Evolutionary conservation across 78 protist genomes (phyloP), one percentile per base, ranked within the genome.

Genomic region (Dictyostelium firmibasis): DNA sequence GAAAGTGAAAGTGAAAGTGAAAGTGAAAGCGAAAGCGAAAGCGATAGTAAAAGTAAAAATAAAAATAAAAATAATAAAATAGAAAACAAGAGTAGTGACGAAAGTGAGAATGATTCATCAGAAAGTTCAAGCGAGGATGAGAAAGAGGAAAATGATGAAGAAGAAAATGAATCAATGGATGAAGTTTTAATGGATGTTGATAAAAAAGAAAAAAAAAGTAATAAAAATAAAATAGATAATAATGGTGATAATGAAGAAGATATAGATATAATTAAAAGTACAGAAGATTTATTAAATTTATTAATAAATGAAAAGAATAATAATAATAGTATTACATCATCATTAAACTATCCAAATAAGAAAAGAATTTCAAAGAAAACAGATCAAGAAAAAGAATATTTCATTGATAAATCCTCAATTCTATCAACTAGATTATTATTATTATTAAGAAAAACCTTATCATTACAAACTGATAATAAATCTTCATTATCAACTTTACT

Each of bases 401-500:
- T 89, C 16, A 76, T 64, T 23, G 94, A 89, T 11, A 89, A 69
- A 60, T 18, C 94, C 0, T 41, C 88, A 43, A 53, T 75, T 14
- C 41, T 89, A 9, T 89, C 94, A 29, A 89, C 86, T 20, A 81
- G 84, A 67, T 29, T 89, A 31, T 62, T 89, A 47, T n/a, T 89
- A 81, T 43, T 89, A 23, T 18, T 89, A 23, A 60, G 74, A 50
- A 67, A 60, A 23, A 67, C 83, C 10, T 33, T 81, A 47, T 60
- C 86, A 47, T 41, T 64, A 38, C 86, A 89, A 43, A 31, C 83
- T 29, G 87, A 81, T 31, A 13, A 13, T 18, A 81, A 62, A 67
- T 23, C 23, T 2, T 72, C 94, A 29, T 7, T 89, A 16, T 81
- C 94, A 81, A 50, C 50, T 23, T 53, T 89, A 38, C 27, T 89